Percentiles rank a stretch among this genome's conserved stretches.
phyloP scores from a whole-genome alignment of 2,329 filamentous ascomycete genomes.

The Elsinoe necatrix region DNA sequence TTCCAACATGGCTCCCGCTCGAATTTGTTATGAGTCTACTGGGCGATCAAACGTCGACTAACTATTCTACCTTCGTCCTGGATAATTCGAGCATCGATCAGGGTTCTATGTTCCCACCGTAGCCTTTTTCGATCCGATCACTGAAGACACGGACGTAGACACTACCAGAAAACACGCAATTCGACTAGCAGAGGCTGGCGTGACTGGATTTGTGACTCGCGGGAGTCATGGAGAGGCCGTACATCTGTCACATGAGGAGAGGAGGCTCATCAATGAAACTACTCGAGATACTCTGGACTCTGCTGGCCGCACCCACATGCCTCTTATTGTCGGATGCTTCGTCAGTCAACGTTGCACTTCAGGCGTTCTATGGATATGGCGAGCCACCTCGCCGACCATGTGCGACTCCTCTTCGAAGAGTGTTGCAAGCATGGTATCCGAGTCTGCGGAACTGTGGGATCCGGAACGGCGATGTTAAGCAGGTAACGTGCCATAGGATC shows the following conservation, averaged over 20 bases:
- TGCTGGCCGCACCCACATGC: no score
- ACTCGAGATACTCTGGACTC: no score
- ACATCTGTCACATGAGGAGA: no score
- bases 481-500: no score
- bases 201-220: slow-evolving; percentile 66
- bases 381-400: slow-evolving; percentile 52
- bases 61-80: no score
- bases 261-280: no score
- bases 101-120: slow-evolving; percentile 37
- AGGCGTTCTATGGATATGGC: slow-evolving; percentile 57
- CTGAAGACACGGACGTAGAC: slow-evolving; percentile 34
- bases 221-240: slow-evolving; percentile 43
- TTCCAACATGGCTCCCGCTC: no score
- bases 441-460: neutral
- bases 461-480: neutral
- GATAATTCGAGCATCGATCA: neutral
- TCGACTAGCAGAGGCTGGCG: slow-evolving; percentile 61
- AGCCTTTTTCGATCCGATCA: slow-evolving; percentile 36
- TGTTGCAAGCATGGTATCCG: neutral
- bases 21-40: no score
- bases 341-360: slow-evolving; percentile 58
- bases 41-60: no score
- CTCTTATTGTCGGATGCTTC: slow-evolving; percentile 30
- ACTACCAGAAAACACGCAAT: slow-evolving; percentile 45
- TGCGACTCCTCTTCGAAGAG: slow-evolving; percentile 33